phyloP scores from a whole-genome alignment of 2,329 filamentous ascomycete genomes.

The Didymella segeticola region DNA sequence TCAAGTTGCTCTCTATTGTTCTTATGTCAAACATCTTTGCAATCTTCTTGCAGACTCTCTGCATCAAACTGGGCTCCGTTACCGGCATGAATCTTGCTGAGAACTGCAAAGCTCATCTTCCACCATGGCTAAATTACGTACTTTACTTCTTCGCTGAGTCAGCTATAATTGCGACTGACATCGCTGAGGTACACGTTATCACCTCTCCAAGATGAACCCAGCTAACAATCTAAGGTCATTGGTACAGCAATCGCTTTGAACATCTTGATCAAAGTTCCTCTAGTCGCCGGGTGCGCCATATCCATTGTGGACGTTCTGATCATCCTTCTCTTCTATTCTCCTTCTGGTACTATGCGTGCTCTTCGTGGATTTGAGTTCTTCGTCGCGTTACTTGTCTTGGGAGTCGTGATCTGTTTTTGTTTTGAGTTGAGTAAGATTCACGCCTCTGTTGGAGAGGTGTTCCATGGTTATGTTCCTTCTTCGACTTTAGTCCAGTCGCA shows the following conservation, averaged over 20 bases:
- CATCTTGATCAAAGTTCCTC: constrained; percentile 59
- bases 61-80: constrained; percentile 63
- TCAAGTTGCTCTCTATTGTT: constrained; percentile 71
- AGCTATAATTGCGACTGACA: constrained; percentile 66
- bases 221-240: constrained; percentile 52
- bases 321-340: constrained; percentile 63
- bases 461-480: constrained; percentile 62
- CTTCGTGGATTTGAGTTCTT: constrained; percentile 62
- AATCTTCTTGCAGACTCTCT: constrained; percentile 72
- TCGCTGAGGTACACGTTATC: constrained; percentile 55
- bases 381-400: constrained; percentile 61
- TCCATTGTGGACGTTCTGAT: constrained; percentile 63
- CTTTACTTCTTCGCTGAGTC: constrained; percentile 63
- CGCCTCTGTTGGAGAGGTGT: constrained; percentile 59
- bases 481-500: constrained; percentile 59
- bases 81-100: constrained; percentile 59
- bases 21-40: constrained; percentile 74
- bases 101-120: constrained; percentile 58
- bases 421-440: constrained; percentile 63
- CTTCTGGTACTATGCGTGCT: constrained; percentile 59
- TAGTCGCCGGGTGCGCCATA: constrained; percentile 64
- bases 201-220: not conserved
- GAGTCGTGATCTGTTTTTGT: constrained; percentile 64
- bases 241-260: constrained; percentile 65
- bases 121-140: constrained; percentile 61